Percentiles rank a stretch among this genome's conserved stretches.
Evolutionary conservation across 2,329 filamentous ascomycete species (phyloP).

Genomic region (Chaetoscypha palmicola): DNA sequence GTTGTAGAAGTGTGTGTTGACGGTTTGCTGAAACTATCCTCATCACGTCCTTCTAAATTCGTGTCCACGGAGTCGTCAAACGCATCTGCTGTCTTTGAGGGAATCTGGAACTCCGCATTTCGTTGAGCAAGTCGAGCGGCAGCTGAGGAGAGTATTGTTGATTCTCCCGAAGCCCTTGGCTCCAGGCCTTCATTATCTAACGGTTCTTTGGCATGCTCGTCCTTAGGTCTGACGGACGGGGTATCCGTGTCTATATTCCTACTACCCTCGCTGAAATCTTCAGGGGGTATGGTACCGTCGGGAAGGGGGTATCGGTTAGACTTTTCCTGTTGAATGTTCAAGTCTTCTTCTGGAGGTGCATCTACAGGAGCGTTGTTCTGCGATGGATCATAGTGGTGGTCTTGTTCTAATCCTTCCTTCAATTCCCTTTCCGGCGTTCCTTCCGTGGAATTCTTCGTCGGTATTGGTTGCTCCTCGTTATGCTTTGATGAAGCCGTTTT

Average conservation of each 20-base stretch:
- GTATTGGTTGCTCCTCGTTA: slow-evolving; percentile 12
- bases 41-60: slow-evolving; percentile 32
- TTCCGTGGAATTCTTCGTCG: slow-evolving; percentile 28
- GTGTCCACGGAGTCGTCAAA: slow-evolving; percentile 24
- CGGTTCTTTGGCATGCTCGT: slow-evolving; percentile 33
- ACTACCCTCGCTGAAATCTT: slow-evolving; percentile 23
- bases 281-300: slow-evolving; percentile 43
- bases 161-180: slow-evolving; percentile 33
- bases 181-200: slow-evolving; percentile 29
- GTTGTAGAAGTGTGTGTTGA: slow-evolving; percentile 40
- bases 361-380: slow-evolving; percentile 35
- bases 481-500: slow-evolving; percentile 16
- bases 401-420: slow-evolving; percentile 39
- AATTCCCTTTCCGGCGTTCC: slow-evolving; percentile 13
- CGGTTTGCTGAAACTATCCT: slow-evolving; percentile 50
- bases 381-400: slow-evolving; percentile 43
- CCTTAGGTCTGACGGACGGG: slow-evolving; percentile 27
- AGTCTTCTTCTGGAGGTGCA: slow-evolving; percentile 32
- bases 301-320: slow-evolving; percentile 38
- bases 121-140: slow-evolving; percentile 40
- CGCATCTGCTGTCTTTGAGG: slow-evolving; percentile 41
- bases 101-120: slow-evolving; percentile 45
- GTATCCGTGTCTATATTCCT: slow-evolving; percentile 30
- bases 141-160: slow-evolving; percentile 37
- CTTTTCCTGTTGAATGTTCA: slow-evolving; percentile 40